These are phyloP conservation scores for Alternaria brassicae DNA, from an alignment of 2,329 filamentous ascomycete genomes.

Conservation along the genomic window DNA sequence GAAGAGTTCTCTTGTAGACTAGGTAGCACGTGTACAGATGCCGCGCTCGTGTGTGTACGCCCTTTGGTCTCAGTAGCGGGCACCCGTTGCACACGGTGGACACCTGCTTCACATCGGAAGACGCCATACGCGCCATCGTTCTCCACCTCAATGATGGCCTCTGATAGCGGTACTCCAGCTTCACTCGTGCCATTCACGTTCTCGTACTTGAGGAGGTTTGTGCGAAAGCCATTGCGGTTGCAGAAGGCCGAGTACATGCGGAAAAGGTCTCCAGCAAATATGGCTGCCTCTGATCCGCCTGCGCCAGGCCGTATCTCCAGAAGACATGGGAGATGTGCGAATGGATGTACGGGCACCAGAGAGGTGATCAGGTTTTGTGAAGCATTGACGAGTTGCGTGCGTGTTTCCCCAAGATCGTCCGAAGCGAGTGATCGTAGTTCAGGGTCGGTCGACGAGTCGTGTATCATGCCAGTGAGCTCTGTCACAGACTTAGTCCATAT, in stretches of 20 bases:
- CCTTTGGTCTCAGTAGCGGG: constrained; percentile 91
- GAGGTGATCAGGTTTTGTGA: constrained; percentile 74
- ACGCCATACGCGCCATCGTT: constrained; percentile 78
- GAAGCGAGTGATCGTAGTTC: constrained; percentile 66
- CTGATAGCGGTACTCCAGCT: constrained; percentile 74
- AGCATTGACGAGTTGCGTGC: constrained; percentile 66
- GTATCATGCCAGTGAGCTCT: constrained; percentile 79
- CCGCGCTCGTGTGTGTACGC: constrained; percentile 90
- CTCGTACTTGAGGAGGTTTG: constrained; percentile 80
- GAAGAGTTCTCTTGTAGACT: constrained; percentile 69
- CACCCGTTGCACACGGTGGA: constrained; percentile 93
- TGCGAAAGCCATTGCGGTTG: constrained; percentile 69
- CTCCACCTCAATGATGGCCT: constrained; percentile 86
- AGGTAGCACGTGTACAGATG: constrained; percentile 89
- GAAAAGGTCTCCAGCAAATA: constrained; percentile 87
- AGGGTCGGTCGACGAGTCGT: constrained; percentile 67
- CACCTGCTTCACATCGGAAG: constrained; percentile 87
- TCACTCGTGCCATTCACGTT: constrained; percentile 68
- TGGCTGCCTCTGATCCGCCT: constrained; percentile 86
- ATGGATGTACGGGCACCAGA: constrained; percentile 87
- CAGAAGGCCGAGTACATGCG: constrained; percentile 90
- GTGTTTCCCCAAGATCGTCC: constrained; percentile 74
- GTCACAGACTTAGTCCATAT: constrained; percentile 56
- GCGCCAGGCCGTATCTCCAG: constrained; percentile 92
- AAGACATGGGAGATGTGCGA: constrained; percentile 86